Base-by-base conservation (phyloP, 768 basidiomycete species). In the Cystobasidium ongulense region DNA sequence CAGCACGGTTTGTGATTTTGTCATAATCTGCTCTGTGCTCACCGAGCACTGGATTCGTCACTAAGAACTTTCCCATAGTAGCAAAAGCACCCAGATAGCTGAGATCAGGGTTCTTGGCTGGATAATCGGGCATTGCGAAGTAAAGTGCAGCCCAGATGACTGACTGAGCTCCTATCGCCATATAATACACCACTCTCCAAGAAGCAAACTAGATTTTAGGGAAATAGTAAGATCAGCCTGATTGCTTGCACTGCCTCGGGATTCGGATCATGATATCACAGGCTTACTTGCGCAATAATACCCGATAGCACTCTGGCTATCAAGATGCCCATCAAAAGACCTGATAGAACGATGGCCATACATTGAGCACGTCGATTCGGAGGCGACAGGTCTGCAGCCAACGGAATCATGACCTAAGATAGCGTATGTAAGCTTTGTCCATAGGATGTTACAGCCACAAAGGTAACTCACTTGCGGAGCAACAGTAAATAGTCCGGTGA, bases 381-480 rank as follows among this genome's bases (percentile, higher is more conserved):
- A 0, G 89, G 87, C 0, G 91, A 91, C 31, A 94, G 85, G 81
- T 95, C 92, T 0, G 87, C 92, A 0, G 90, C 89, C 50, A 89
- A 78, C 0, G 91, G 86, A 72, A 95, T 86, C 74, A 87, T 35
- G 59, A 72, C 41, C 65, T 67, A 43, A 4, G 3, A 35, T 13
- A 41, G 25, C 63, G 38, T 11, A 59, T 46, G 63, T 38, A 27
- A 33, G 33, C 23, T 31, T 63, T 38, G 62, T 33, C 10, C 27
- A 36, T 29, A 15, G n/a, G 39, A 18, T 63, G 62, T 31, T 35
- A n/a, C 23, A n/a, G n/a, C 10, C 27, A 5, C 7, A 29, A n/a
- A n/a, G n/a, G n/a, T n/a, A 13, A 35, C 29, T 23, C 53, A 71
- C 68, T 77, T 84, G 81, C 23, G 82, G 81, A 0, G 87, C 86